These are phyloP conservation scores for Friedmanniomyces endolithicus DNA, from an alignment of 495 filamentous ascomycete species.

Conservation along the genomic window DNA sequence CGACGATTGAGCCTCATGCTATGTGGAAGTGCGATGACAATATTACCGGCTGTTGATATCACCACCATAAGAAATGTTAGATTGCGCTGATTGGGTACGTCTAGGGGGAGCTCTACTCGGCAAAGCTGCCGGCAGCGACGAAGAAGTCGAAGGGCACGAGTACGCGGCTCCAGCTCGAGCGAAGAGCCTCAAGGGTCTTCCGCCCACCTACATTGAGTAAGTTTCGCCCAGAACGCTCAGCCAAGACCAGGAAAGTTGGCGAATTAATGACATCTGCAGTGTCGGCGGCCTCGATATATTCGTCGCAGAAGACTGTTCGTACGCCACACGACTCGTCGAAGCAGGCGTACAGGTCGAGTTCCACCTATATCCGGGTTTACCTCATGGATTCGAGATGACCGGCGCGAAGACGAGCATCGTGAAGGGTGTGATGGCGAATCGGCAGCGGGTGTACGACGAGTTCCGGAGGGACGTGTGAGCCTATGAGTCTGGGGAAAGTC, in stretches of 20 bases:
- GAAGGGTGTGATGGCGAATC: slow-evolving; percentile 1
- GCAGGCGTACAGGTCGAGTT: slow-evolving; percentile 9
- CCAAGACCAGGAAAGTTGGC: not conserved
- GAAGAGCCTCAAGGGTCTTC: not conserved
- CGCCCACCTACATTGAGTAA: not conserved
- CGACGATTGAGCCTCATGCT: not conserved
- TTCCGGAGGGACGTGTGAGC: not conserved
- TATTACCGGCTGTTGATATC: not conserved
- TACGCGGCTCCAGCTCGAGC: slow-evolving; percentile 1
- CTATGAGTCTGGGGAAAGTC: not conserved
- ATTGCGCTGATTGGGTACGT: not conserved
- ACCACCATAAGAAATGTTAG: not conserved
- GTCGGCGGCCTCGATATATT: slow-evolving; percentile 9
- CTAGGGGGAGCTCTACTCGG: not conserved
- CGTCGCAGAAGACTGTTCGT: slow-evolving; percentile 1
- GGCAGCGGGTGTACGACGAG: not conserved
- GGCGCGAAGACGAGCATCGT: not conserved
- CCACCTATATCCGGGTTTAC: slow-evolving; percentile 8
- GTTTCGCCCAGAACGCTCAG: too few relatives aligned
- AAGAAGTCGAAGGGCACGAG: not conserved
- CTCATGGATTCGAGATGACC: slow-evolving; percentile 7
- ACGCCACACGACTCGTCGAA: slow-evolving; percentile 1
- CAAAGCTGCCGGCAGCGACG: not conserved
- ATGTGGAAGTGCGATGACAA: slow-evolving; percentile 3
- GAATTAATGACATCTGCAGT: not conserved